phyloP scores from a whole-genome alignment of 192 early-diverging fungal genomes.

The Ambispora gerdemannii region DNA sequence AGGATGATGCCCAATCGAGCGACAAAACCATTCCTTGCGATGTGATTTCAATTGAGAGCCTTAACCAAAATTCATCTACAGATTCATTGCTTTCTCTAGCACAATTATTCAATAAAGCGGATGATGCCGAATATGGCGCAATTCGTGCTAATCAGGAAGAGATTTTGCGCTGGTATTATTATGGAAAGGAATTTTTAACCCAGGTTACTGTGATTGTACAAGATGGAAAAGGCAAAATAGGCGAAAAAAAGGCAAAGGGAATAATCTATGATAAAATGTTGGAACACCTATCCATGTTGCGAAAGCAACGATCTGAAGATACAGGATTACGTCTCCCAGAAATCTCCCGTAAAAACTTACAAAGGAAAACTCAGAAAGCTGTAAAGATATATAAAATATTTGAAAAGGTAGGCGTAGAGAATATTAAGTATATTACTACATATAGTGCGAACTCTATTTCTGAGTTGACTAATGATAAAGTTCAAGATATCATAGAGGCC shows the following conservation, averaged over 20 bases:
- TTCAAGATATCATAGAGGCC: too few relatives aligned
- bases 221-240: conserved; percentile 16
- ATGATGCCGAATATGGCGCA: conserved; percentile 3
- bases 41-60: not conserved
- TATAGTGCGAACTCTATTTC: too few relatives aligned
- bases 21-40: not conserved
- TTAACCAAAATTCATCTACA: not conserved
- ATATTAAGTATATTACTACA: too few relatives aligned
- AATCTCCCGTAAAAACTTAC: conserved; percentile 4
- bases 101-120: conserved; percentile 19
- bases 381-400: too few relatives aligned
- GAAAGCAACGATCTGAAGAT: conserved; percentile 2
- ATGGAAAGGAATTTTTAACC: conserved; percentile 4
- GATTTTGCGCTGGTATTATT: not conserved
- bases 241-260: conserved; percentile 21
- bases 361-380: conserved; percentile 1
- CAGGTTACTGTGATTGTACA: not conserved
- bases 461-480: too few relatives aligned
- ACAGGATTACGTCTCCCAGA: conserved; percentile 13
- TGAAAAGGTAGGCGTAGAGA: too few relatives aligned
- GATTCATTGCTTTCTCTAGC: conserved; percentile 6
- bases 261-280: conserved; percentile 23
- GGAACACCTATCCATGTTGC: conserved; percentile 1
- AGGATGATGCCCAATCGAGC: too few relatives aligned
- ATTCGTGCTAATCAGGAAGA: conserved; percentile 5